These are phyloP conservation scores for Pestalotiopsis sp. DNA, from an alignment of 2,329 filamentous ascomycete genomes.

Conservation along the genomic window DNA sequence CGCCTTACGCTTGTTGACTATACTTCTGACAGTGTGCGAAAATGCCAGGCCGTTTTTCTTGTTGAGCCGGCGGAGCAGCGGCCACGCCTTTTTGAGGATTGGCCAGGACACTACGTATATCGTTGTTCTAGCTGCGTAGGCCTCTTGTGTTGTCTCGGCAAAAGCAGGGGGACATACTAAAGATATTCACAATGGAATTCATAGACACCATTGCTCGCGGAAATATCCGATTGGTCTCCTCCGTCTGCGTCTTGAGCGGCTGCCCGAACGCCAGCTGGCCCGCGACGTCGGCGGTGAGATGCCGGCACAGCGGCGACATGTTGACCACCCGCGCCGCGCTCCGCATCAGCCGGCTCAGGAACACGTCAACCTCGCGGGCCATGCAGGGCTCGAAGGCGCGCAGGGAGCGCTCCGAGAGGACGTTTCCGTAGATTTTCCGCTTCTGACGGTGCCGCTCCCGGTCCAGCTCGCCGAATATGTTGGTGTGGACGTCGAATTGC, in stretches of 20 bases:
- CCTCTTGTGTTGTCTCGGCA: background rate
- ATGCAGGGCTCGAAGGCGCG: slow-evolving; percentile 9
- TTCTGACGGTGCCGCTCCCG: slow-evolving; percentile 4
- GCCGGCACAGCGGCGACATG: slow-evolving; percentile 14
- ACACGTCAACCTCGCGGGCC: slow-evolving; percentile 2
- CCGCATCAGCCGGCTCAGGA: slow-evolving; percentile 9
- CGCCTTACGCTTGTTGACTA: slow-evolving; percentile 18
- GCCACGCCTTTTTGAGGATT: background rate
- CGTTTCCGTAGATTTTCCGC: background rate
- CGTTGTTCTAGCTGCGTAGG: background rate
- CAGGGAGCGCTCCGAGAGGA: slow-evolving; percentile 7
- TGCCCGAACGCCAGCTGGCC: slow-evolving; percentile 21
- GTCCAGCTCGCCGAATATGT: slow-evolving; percentile 9
- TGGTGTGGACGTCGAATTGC: slow-evolving; percentile 9
- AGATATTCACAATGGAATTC: background rate
- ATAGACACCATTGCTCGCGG: background rate
- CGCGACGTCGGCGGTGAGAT: slow-evolving; percentile 18
- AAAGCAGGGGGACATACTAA: background rate
- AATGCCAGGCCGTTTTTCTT: background rate
- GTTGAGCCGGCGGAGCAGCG: background rate
- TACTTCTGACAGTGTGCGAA: background rate
- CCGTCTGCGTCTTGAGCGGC: slow-evolving; percentile 18
- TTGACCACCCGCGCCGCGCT: slow-evolving; percentile 13
- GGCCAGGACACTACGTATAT: background rate
- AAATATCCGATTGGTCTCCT: background rate